These are phyloP conservation scores for Pichia sp. DNA, from an alignment of 1,139 yeast genomes.

Conservation along the genomic window DNA sequence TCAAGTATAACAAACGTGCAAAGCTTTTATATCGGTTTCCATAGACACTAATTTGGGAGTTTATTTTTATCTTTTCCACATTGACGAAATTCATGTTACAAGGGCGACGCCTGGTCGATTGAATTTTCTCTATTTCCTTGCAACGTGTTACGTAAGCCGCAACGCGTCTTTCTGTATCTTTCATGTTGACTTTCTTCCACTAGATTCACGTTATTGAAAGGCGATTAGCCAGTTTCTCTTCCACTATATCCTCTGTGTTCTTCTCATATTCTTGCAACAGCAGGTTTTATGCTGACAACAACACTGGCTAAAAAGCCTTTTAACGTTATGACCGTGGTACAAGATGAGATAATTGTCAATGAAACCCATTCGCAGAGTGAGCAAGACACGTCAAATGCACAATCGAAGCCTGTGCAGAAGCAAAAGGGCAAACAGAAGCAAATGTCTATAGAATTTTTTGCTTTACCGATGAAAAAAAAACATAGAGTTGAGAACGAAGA, in stretches of 20 bases:
- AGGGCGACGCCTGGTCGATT: not conserved
- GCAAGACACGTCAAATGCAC: not conserved
- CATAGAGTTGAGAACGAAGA: not conserved
- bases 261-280: not conserved
- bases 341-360: not conserved
- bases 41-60: not conserved
- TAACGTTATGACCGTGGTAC: not conserved
- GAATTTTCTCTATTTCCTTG: not conserved
- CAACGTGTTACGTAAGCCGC: not conserved
- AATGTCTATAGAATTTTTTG: conserved; percentile 5
- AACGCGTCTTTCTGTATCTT: not conserved
- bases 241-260: not conserved
- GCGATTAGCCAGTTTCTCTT: not conserved
- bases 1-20: no score
- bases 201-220: not conserved
- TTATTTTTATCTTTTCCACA: not conserved
- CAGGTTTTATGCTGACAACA: not conserved
- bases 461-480: not conserved
- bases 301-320: not conserved
- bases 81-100: not conserved
- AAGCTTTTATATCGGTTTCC: no score
- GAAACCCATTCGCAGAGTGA: not conserved
- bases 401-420: not conserved
- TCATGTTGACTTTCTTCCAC: not conserved
- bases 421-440: conserved; percentile 6